Percentiles rank a stretch among this genome's conserved stretches.
Conservation (phyloP, 164 flowering plant genomes). For the Hamamelis virginiana region DNA sequence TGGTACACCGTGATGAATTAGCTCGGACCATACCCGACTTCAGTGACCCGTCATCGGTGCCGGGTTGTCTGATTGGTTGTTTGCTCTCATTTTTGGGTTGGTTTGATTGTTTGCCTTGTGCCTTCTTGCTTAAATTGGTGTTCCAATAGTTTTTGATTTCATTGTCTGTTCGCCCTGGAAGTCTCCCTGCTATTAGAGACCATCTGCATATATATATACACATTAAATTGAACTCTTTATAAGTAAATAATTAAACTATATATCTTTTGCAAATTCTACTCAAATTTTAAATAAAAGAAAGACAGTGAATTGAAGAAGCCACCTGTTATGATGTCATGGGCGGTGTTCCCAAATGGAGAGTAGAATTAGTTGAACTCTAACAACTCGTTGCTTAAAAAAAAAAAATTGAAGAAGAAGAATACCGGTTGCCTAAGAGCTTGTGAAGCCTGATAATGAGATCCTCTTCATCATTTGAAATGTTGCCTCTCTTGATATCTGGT, state of each 20-base stretch:
- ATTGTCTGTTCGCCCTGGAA: constrained; percentile 17
- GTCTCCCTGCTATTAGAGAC: constrained; percentile 11
- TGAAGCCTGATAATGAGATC: constrained; percentile 7
- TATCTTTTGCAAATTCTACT: too few species aligned
- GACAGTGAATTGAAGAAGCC: too few species aligned
- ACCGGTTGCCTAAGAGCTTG: constrained; percentile 10
- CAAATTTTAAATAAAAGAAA: too few species aligned
- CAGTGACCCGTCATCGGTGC: background rate
- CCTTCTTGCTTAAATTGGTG: constrained; percentile 5
- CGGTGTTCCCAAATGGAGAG: too few species aligned
- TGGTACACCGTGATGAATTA: background rate
- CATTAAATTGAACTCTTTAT: too few species aligned
- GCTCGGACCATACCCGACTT: background rate
- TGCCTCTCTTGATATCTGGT: constrained; percentile 12
- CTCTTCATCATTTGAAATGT: constrained; percentile 4
- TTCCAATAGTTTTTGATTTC: constrained; percentile 16
- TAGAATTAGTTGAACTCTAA: too few species aligned
- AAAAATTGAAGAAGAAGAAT: too few species aligned
- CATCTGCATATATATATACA: background rate
- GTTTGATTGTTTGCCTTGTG: background rate
- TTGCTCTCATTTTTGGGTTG: background rate
- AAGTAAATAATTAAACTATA: too few species aligned
- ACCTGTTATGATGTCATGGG: too few species aligned
- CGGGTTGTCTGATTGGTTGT: background rate
- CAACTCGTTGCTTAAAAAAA: too few species aligned